Evolutionary conservation across 257 asterid species (phyloP).

Genomic region (Handroanthus guayacan): DNA sequence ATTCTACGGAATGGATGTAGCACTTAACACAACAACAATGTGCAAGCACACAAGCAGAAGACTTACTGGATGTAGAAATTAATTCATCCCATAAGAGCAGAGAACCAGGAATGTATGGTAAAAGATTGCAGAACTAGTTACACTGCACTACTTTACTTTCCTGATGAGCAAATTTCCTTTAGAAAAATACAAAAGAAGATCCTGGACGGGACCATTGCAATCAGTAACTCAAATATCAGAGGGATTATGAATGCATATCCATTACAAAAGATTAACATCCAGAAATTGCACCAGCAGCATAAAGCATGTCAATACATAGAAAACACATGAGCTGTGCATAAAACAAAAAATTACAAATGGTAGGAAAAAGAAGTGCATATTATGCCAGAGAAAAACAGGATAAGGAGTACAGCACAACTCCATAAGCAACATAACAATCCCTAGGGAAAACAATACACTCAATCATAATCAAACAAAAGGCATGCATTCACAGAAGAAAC

Average conservation of each 20-base stretch:
- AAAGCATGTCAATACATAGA: background rate
- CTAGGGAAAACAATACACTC: background rate
- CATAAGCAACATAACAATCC: conserved; percentile 25
- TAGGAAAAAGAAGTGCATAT: background rate
- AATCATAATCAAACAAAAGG: conserved; percentile 19
- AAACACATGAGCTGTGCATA: background rate
- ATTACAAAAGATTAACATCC: conserved; percentile 18
- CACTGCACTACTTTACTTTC: conserved; percentile 4
- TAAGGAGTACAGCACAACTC: background rate
- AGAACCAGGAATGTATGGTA: background rate
- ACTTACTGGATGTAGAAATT: background rate
- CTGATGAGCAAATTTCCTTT: background rate
- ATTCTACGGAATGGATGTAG: background rate
- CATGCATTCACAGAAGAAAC: too few relatives aligned
- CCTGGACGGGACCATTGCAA: background rate
- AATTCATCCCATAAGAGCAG: background rate
- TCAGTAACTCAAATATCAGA: conserved; percentile 13
- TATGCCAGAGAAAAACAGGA: background rate
- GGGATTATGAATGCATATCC: conserved; percentile 16
- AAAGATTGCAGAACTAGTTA: conserved; percentile 12
- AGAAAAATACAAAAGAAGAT: too few relatives aligned
- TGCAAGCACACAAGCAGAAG: conserved; percentile 26
- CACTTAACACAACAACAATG: conserved; percentile 18
- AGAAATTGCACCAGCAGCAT: conserved; percentile 19
- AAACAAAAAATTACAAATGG: conserved; percentile 1